Evolutionary conservation across 164 flowering plant species (phyloP).

Genomic region (Kingdonia uniflora): DNA sequence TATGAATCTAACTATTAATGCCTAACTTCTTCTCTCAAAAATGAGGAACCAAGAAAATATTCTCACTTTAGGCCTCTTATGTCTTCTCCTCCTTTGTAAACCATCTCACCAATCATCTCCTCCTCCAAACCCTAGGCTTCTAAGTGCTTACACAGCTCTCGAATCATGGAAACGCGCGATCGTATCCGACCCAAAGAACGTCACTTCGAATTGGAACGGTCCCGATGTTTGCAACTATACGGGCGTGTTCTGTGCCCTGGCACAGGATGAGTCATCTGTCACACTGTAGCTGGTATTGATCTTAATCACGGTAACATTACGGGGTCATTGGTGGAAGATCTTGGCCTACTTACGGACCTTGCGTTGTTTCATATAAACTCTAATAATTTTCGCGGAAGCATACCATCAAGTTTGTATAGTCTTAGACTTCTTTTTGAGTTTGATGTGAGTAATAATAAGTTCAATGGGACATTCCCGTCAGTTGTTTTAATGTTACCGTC

Average conservation of each 20-base stretch:
- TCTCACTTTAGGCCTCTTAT: too few relatives aligned
- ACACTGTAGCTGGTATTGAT: constrained; percentile 71
- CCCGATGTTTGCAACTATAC: constrained; percentile 58
- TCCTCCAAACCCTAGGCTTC: constrained; percentile 35
- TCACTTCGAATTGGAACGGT: constrained; percentile 60
- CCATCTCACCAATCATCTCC: constrained; percentile 4
- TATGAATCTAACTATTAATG: too few relatives aligned
- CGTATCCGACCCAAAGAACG: constrained; percentile 46
- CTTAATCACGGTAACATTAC: constrained; percentile 53
- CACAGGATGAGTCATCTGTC: constrained; percentile 42
- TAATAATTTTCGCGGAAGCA: constrained; percentile 43
- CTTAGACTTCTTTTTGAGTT: constrained; percentile 49
- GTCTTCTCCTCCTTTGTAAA: constrained; percentile 1
- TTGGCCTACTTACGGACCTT: constrained; percentile 61
- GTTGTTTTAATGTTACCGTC: constrained; percentile 43
- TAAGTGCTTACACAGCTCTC: constrained; percentile 51
- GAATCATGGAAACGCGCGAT: constrained; percentile 66
- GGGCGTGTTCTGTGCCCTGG: constrained; percentile 70
- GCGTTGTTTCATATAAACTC: constrained; percentile 69
- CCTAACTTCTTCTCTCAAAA: too few relatives aligned
- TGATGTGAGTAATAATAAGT: constrained; percentile 65
- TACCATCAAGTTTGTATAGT: constrained; percentile 33
- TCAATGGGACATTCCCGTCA: constrained; percentile 43
- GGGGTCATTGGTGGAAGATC: constrained; percentile 49
- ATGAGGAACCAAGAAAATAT: too few relatives aligned